These are phyloP conservation scores for Acer negundo DNA, from an alignment of 345 rosid species.

Conservation along the genomic window DNA sequence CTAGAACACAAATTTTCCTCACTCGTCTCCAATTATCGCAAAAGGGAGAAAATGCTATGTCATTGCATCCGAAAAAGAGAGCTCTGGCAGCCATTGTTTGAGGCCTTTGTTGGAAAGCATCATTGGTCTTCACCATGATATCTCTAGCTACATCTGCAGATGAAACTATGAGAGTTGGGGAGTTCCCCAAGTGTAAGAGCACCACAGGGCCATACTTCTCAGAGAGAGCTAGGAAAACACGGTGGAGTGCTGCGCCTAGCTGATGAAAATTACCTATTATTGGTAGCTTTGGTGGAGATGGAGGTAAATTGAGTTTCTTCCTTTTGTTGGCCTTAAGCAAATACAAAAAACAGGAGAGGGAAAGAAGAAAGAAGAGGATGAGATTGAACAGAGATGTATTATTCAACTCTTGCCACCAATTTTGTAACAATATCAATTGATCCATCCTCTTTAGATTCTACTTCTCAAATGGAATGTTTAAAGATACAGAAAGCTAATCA, in stretches of 20 bases:
- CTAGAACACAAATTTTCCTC: background rate
- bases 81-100: background rate
- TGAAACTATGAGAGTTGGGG: slow-evolving; percentile 27
- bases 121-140: slow-evolving; percentile 24
- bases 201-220: slow-evolving; percentile 27
- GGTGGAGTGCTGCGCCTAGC: slow-evolving; percentile 17
- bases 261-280: slow-evolving; percentile 33
- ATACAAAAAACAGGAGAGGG: background rate
- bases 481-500: background rate
- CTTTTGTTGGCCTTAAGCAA: background rate
- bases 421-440: background rate
- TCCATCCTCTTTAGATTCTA: background rate
- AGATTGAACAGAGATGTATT: background rate
- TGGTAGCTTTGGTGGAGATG: slow-evolving; percentile 30
- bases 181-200: slow-evolving; percentile 9
- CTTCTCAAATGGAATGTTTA: background rate
- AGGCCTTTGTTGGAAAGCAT: slow-evolving; percentile 21
- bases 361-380: background rate
- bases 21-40: background rate
- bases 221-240: slow-evolving; percentile 17
- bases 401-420: slow-evolving; percentile 8
- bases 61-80: background rate
- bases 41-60: background rate
- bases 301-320: slow-evolving; percentile 22
- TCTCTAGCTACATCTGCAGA: slow-evolving; percentile 26